Percentiles rank a stretch among this genome's conserved stretches.
Conservation (phyloP, 2,329 filamentous ascomycete genomes). For the Colletotrichum tropicale region DNA sequence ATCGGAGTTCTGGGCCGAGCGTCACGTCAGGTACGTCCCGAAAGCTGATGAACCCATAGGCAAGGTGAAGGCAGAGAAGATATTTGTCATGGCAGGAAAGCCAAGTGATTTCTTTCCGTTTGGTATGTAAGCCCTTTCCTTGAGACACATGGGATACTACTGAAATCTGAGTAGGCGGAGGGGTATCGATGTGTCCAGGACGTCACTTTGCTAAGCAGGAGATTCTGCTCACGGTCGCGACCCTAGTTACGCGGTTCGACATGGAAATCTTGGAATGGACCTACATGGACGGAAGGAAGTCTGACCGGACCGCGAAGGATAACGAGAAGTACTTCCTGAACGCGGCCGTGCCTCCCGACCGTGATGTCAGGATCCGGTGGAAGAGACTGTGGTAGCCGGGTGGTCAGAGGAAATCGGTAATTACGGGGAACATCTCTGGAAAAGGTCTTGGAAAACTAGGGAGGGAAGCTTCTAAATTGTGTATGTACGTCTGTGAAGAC, state of each 20-base stretch:
- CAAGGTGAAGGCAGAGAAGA: not conserved
- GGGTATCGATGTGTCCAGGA: conserved; percentile 39
- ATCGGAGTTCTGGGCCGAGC: conserved; percentile 21
- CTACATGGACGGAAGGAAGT: not conserved
- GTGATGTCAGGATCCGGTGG: conserved; percentile 11
- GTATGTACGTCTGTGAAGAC: not conserved
- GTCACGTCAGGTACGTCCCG: conserved; percentile 8
- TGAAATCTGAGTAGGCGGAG: conserved; percentile 29
- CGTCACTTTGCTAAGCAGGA: conserved; percentile 44
- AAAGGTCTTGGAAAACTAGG: not conserved
- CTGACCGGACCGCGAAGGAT: conserved; percentile 2
- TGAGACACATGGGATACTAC: fast-evolving
- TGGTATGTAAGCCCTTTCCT: not conserved
- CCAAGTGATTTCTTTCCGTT: conserved; percentile 11
- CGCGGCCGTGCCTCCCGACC: conserved; percentile 17
- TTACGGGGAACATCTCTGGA: not conserved
- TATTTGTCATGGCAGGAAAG: conserved; percentile 7
- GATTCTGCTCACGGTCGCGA: conserved; percentile 36
- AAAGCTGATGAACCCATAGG: not conserved
- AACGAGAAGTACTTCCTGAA: conserved; percentile 9
- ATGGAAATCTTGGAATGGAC: conserved; percentile 29
- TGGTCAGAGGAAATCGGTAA: not conserved
- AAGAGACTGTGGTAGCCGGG: not conserved
- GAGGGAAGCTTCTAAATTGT: not conserved
- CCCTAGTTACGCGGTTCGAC: conserved; percentile 33